phyloP scores from a whole-genome alignment of 441 rosid species.

The Lepidium campestre region DNA sequence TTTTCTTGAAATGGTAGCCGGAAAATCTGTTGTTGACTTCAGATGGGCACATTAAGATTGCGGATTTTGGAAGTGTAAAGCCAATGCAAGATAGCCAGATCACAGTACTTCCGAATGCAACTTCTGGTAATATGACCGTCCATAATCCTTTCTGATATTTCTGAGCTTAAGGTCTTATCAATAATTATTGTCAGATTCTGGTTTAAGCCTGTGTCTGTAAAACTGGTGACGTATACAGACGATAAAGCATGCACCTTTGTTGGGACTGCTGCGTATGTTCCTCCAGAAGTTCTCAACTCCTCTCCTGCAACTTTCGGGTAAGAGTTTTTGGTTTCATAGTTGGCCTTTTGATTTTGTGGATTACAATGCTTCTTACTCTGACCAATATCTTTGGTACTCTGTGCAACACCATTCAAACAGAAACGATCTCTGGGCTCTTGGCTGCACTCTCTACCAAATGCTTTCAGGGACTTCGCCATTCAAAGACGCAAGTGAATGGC shows the following conservation, averaged over 20 bases:
- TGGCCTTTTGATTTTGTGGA: conserved; percentile 9
- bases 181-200: conserved; percentile 11
- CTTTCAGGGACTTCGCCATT: conserved; percentile 99
- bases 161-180: conserved; percentile 17
- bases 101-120: conserved; percentile 93
- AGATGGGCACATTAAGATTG: conserved; percentile 94
- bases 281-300: conserved; percentile 98
- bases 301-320: conserved; percentile 98
- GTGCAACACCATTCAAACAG: conserved; percentile 52
- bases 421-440: conserved; percentile 99
- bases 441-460: conserved; percentile 99
- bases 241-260: conserved; percentile 94
- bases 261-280: conserved; percentile 98
- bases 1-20: conserved; percentile 51
- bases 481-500: conserved; percentile 99
- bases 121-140: conserved; percentile 61
- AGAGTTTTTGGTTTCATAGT: conserved; percentile 5
- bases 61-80: conserved; percentile 99
- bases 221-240: conserved; percentile 44
- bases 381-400: conserved; percentile 27
- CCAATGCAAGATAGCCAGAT: conserved; percentile 93
- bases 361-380: conserved; percentile 21
- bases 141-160: neutral
- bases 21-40: conserved; percentile 82
- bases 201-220: conserved; percentile 12